Conservation (phyloP, 73 alveolate genomes). For the Tetrahymena thermophila region DNA sequence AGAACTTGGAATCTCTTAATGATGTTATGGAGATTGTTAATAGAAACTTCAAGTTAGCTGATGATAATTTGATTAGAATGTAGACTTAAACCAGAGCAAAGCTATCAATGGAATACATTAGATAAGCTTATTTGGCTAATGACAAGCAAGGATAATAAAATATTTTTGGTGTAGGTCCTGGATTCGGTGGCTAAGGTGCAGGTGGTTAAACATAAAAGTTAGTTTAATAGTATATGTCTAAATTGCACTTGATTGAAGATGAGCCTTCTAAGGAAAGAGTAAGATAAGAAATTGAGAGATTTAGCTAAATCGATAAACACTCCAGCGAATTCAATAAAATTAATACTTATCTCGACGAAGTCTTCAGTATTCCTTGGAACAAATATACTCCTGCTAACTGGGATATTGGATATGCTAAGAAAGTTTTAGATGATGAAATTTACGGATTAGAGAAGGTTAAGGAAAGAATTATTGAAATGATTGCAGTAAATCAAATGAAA, state of each 20-base stretch:
- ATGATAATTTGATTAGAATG: background rate
- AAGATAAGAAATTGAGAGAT: conserved; percentile 23
- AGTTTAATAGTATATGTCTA: conserved; percentile 9
- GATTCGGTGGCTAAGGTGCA: background rate
- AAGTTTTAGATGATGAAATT: conserved; percentile 49
- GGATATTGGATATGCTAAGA: conserved; percentile 59
- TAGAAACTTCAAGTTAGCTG: background rate
- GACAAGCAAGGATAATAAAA: conserved; percentile 4
- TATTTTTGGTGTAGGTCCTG: background rate
- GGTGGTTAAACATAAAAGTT: background rate
- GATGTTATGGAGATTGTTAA: background rate
- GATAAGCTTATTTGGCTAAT: conserved; percentile 1
- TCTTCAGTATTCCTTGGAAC: conserved; percentile 75
- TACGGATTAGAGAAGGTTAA: conserved; percentile 65
- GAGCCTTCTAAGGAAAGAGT: conserved; percentile 37
- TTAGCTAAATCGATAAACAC: conserved; percentile 20
- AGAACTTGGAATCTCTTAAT: background rate
- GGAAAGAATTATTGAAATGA: conserved; percentile 73
- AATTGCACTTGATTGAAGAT: conserved; percentile 13
- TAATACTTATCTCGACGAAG: conserved; percentile 57
- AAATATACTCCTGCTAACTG: conserved; percentile 61
- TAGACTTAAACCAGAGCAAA: background rate
- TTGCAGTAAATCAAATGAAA: conserved; percentile 66
- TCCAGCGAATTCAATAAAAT: conserved; percentile 28
- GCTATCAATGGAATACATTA: background rate